These are phyloP conservation scores for Dendrostoma leiphaemia DNA, from an alignment of 2,329 filamentous ascomycete species.

Conservation along the genomic window DNA sequence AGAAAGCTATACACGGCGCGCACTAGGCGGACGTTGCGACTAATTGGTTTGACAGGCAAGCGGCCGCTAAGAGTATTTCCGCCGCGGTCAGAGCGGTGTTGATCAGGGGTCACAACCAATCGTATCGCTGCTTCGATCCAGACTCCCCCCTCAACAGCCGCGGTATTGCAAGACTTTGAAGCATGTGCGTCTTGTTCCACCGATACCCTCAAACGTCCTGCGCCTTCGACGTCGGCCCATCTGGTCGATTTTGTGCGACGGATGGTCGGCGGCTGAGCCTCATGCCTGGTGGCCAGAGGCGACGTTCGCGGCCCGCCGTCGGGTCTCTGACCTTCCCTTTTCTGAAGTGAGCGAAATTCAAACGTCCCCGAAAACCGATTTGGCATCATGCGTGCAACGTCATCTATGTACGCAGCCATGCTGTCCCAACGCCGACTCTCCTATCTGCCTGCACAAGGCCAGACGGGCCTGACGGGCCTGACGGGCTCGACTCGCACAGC, in stretches of 20 bases:
- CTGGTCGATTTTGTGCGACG: not conserved
- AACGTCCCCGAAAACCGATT: not conserved
- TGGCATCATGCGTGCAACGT: not conserved
- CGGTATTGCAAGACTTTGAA: not conserved
- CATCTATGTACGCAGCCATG: not conserved
- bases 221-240: no score
- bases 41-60: not conserved
- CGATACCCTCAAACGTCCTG: not conserved
- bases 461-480: no score
- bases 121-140: no score
- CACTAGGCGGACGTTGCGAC: not conserved
- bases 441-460: not conserved
- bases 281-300: not conserved
- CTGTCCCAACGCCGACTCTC: not conserved
- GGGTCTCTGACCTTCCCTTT: not conserved
- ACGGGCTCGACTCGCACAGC: no score
- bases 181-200: not conserved
- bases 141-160: not conserved
- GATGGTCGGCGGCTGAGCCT: not conserved
- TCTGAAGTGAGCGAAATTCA: not conserved
- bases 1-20: not conserved
- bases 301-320: not conserved
- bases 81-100: no score
- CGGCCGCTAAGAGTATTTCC: no score
- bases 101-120: no score